Evolutionary conservation across 768 basidiomycete species (phyloP).

Genomic region (Lactarius indigo): DNA sequence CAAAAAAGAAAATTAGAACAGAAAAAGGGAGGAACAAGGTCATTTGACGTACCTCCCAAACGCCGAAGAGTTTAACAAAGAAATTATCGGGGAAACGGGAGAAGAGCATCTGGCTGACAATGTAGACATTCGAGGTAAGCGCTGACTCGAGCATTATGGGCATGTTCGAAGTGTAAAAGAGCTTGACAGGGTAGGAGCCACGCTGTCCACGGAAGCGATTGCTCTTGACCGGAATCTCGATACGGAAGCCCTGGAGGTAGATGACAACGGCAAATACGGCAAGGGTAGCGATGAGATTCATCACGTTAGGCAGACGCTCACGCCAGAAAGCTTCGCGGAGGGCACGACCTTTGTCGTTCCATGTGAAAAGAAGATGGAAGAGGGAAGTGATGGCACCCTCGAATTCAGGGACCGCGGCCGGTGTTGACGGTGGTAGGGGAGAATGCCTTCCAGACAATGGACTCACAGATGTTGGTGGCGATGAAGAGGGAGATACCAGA

Average conservation of each 20-base stretch:
- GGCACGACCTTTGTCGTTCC: slow-evolving; percentile 97
- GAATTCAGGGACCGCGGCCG: slow-evolving; percentile 95
- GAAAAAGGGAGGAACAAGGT: background rate
- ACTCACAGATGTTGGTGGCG: slow-evolving; percentile 99
- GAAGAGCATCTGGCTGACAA: slow-evolving; percentile 94
- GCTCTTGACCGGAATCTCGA: slow-evolving; percentile 98
- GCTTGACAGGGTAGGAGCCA: slow-evolving; percentile 93
- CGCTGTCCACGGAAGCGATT: slow-evolving; percentile 96
- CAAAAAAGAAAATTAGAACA: slow-evolving; percentile 9
- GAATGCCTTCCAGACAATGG: slow-evolving; percentile 99
- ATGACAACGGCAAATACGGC: slow-evolving; percentile 93
- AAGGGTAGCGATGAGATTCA: slow-evolving; percentile 93
- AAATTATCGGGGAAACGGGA: slow-evolving; percentile 88
- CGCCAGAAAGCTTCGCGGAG: slow-evolving; percentile 98
- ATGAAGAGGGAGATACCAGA: slow-evolving; percentile 99
- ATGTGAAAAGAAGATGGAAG: slow-evolving; percentile 97
- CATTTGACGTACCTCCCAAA: slow-evolving; percentile 84
- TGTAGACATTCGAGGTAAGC: slow-evolving; percentile 90
- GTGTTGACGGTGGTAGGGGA: slow-evolving; percentile 98
- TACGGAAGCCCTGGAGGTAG: slow-evolving; percentile 97
- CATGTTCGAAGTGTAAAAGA: slow-evolving; percentile 99
- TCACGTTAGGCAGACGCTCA: slow-evolving; percentile 93
- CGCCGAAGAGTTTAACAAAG: slow-evolving; percentile 83
- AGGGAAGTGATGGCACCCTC: slow-evolving; percentile 95
- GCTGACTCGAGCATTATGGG: slow-evolving; percentile 99